Evolutionary conservation across 805 yeast genomes (phyloP), one percentile per base, ranked within the genome.

Genomic region (Lachancea kluyveri): DNA sequence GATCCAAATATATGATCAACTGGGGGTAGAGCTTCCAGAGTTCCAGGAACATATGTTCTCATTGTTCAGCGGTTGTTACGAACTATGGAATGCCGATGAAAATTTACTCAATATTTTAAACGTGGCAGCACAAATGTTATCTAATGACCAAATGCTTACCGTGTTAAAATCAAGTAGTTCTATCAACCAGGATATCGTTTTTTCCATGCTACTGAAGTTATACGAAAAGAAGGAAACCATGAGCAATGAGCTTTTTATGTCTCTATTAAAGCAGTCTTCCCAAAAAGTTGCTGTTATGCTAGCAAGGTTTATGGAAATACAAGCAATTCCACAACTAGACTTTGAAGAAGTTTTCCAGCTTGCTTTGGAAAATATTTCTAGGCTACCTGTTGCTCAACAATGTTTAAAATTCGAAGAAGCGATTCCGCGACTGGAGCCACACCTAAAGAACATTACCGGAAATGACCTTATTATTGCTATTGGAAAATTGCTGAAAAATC

Each of bases 1-100:
- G n/a, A 46, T 51, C 29, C 68, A 66, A 31, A 48, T 68, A 3
- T 56, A 58, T 23, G 45, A 50, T 6, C 66, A 61, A 33, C 37
- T 64, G 11, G 25, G 18, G n/a, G 13, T 17, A 16, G 26, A 24
- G 5, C 24, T 26, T 13, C 18, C 18, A 10, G 35, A 33, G 15
- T 35, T 44, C 17, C 32, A 35, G 14, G 20, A 25, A 3, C 32
- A 33, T 23, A 18, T 35, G 5, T 35, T 24, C 16, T 21, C 14
- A 3, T 35, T 43, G 37, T 27, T 39, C 26, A 17, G 24, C 14
- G 17, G 12, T 6, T 23, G 37, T 19, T 20, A 18, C 26, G 15
- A 8, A 6, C 5, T 13, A 4, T 33, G 37, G 37, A 19, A 15
- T 7, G 23, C 6, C 4, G 19, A 24, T 23, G 21, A 11, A 3